These are phyloP conservation scores for Russula abietina DNA, from an alignment of 768 basidiomycete species.

Conservation along the genomic window DNA sequence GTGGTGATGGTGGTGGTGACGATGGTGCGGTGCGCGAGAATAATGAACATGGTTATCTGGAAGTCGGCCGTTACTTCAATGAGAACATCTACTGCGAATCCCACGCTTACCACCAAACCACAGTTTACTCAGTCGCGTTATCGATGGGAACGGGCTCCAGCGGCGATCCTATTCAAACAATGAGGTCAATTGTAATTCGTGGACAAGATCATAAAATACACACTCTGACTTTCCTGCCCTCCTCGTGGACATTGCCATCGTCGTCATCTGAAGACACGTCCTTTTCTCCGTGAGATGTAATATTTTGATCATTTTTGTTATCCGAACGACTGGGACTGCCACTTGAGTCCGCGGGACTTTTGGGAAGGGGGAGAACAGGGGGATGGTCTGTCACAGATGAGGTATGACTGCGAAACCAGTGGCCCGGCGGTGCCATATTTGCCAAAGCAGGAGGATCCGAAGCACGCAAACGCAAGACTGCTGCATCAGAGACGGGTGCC, in stretches of 20 bases:
- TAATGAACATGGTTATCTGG: conserved; percentile 2
- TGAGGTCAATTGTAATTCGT: background rate
- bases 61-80: background rate
- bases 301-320: background rate
- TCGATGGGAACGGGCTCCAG: conserved; percentile 23
- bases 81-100: background rate
- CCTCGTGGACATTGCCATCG: background rate
- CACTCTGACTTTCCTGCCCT: conserved; percentile 14
- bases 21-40: conserved; percentile 6
- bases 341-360: background rate
- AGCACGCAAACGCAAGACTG: conserved; percentile 31
- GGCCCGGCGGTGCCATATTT: background rate
- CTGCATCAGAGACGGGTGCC: conserved; percentile 36
- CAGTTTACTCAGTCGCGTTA: conserved; percentile 22
- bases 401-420: background rate
- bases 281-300: background rate
- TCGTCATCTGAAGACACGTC: background rate
- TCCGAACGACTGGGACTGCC: background rate
- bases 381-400: background rate
- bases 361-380: conserved; percentile 15
- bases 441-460: background rate
- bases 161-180: conserved; percentile 16
- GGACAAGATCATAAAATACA: background rate
- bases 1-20: conserved; percentile 16
- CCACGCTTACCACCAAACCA: conserved; percentile 22